Conservation (phyloP, 345 rosid genomes). For the Angophora floribunda region DNA sequence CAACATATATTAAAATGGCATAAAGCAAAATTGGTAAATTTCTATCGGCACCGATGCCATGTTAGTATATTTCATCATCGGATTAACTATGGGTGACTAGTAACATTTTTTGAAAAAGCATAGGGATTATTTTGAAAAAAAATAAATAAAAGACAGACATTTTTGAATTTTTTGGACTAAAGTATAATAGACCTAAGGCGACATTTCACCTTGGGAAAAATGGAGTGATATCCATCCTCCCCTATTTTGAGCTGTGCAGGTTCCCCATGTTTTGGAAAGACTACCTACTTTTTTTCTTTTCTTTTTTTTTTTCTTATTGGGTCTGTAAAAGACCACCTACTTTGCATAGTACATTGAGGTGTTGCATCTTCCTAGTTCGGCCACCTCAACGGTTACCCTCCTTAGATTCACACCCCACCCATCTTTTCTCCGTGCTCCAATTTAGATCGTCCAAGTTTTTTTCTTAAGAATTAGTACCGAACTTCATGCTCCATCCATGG, state of each 20-base stretch:
- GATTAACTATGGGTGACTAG: accelerated
- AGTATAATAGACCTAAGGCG: neutral
- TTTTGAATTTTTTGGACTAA: neutral
- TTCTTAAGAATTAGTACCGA: neutral
- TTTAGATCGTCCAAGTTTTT: neutral
- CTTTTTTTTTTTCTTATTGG: no score
- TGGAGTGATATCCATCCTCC: neutral
- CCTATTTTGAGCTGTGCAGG: accelerated
- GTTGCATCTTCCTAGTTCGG: neutral
- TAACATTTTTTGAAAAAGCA: neutral
- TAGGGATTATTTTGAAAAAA: neutral
- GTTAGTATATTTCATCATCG: accelerated
- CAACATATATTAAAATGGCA: neutral
- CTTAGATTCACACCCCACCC: neutral
- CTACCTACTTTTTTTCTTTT: neutral
- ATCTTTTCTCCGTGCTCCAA: neutral
- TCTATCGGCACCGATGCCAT: neutral
- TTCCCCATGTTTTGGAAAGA: accelerated
- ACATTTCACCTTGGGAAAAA: neutral
- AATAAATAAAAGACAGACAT: neutral
- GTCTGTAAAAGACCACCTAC: neutral
- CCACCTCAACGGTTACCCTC: accelerated
- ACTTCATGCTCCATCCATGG: neutral
- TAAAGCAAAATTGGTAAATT: neutral
- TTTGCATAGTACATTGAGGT: neutral